Evolutionary conservation across 1,284 basidiomycete species (phyloP), one percentile per base, ranked within the genome.

Genomic region (Papiliotrema terrestris): DNA sequence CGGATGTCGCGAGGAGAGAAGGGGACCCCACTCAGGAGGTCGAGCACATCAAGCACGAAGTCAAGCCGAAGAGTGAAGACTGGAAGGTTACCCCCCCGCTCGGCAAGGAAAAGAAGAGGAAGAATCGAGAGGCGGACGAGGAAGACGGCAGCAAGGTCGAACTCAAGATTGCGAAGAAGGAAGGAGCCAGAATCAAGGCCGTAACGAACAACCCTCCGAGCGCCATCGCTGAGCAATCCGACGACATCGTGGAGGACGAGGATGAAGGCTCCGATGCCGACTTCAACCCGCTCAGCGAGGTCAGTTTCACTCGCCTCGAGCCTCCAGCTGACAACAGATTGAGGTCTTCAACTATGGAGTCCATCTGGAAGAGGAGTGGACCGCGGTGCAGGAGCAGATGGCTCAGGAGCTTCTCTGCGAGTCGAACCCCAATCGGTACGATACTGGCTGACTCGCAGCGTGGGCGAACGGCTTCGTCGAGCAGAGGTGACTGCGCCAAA

Each of bases 401-500:
- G 43, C 38, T 4, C 49, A 56, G 29, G 29, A 32, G 29, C 29
- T 32, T 32, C 29, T 32, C 29, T 32, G 29, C 11, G 29, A 32
- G 29, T 32, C 6, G 11, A 6, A 5, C 5, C 29, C 6, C 5
- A 5, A 32, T 11, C 11, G 29, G 29, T 32, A 11, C 6, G 29
- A 32, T 32, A 5, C 29, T 5, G 29, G 29, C 29, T 32, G 11
- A 32, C 6, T 11, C 5, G 5, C 6, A 41, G 38, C 20, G 20
- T 89, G 0, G 89, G 63, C 91, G 86, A 74, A 92, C 92, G 23
- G 93, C 80, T 69, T 94, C 91, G 66, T 94, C 91, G 3, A 90
- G 90, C 72, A 93, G 90, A 74, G 17, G 50, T 36, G 2, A 36
- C 45, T n/a, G n/a, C n/a, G n/a, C n/a, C 11, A 11, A 11, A 32